These are phyloP conservation scores for Pelargonium myrrhifolium DNA, from an alignment of 441 rosid genomes.

Conservation along the genomic window DNA sequence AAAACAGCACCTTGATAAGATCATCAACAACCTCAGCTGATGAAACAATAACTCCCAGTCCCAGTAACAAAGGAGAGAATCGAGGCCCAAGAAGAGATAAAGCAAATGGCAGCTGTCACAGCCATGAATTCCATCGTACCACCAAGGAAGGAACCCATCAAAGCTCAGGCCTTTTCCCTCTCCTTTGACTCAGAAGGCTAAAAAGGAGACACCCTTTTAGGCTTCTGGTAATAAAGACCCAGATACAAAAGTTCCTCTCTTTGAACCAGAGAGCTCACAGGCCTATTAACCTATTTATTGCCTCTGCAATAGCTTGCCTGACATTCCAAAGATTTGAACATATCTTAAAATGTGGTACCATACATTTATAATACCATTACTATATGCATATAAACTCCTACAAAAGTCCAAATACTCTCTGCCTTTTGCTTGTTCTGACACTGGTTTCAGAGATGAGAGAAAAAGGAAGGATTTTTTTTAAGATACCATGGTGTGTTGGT, in stretches of 20 bases:
- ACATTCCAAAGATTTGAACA: conserved; percentile 33
- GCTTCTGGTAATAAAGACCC: conserved; percentile 23
- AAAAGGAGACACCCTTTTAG: conserved; percentile 25
- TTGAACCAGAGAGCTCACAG: conserved; percentile 21
- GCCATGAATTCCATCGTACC: conserved; percentile 32
- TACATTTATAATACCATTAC: conserved; percentile 5
- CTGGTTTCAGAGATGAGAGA: conserved; percentile 22
- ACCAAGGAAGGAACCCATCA: conserved; percentile 34
- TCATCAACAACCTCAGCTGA: conserved; percentile 27
- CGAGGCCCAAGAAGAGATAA: conserved; percentile 30
- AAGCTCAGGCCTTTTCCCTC: conserved; percentile 23
- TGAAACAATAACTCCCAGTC: conserved; percentile 38
- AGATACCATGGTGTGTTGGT: conserved; percentile 14
- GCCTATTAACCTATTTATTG: conserved; percentile 27
- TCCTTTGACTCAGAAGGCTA: conserved; percentile 15
- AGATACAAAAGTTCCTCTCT: conserved; percentile 19
- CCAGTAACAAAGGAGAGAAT: conserved; percentile 29
- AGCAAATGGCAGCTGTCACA: conserved; percentile 31
- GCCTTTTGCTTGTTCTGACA: conserved; percentile 23
- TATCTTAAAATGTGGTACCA: conserved; percentile 19
- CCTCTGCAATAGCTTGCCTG: conserved; percentile 25
- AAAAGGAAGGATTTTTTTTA: conserved; percentile 7
- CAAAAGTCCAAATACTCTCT: conserved; percentile 22
- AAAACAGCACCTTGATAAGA: conserved; percentile 18
- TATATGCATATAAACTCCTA: conserved; percentile 4